phyloP scores from a whole-genome alignment of 352 stramenopile genomes.

The Thraustochytrium aureum region DNA sequence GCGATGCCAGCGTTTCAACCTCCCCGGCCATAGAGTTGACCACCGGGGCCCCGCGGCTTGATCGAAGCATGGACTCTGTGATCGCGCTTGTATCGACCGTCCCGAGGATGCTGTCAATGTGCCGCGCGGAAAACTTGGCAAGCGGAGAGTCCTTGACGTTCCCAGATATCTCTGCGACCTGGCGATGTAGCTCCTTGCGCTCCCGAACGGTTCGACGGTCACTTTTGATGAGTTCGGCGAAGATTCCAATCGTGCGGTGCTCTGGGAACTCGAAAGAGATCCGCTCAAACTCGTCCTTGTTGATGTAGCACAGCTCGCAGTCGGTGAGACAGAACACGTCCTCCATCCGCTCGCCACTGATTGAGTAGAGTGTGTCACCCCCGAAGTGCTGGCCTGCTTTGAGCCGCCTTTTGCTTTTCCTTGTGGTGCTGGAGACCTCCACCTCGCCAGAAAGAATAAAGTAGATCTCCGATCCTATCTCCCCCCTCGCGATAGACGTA shows the following conservation, averaged over 20 bases:
- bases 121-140: slow-evolving; percentile 13
- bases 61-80: neutral
- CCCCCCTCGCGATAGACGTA: slow-evolving; percentile 49
- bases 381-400: slow-evolving; percentile 42
- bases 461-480: slow-evolving; percentile 51
- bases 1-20: neutral
- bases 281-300: slow-evolving; percentile 51
- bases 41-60: neutral
- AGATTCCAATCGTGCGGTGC: slow-evolving; percentile 52
- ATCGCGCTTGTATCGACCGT: neutral
- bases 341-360: slow-evolving; percentile 46
- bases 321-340: slow-evolving; percentile 27
- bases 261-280: slow-evolving; percentile 55
- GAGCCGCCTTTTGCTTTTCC: slow-evolving; percentile 5
- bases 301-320: slow-evolving; percentile 50
- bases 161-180: slow-evolving; percentile 42
- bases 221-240: slow-evolving; percentile 22
- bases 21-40: neutral
- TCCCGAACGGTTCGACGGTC: slow-evolving; percentile 18
- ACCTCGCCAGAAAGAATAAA: slow-evolving; percentile 50
- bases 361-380: slow-evolving; percentile 46
- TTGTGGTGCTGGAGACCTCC: neutral
- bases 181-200: slow-evolving; percentile 26
- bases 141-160: slow-evolving; percentile 40
- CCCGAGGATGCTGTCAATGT: slow-evolving; percentile 50